Evolutionary conservation across 805 yeast species (phyloP), one percentile per base, ranked within the genome.

Genomic region (Schwanniomyces pseudopolymorphus): DNA sequence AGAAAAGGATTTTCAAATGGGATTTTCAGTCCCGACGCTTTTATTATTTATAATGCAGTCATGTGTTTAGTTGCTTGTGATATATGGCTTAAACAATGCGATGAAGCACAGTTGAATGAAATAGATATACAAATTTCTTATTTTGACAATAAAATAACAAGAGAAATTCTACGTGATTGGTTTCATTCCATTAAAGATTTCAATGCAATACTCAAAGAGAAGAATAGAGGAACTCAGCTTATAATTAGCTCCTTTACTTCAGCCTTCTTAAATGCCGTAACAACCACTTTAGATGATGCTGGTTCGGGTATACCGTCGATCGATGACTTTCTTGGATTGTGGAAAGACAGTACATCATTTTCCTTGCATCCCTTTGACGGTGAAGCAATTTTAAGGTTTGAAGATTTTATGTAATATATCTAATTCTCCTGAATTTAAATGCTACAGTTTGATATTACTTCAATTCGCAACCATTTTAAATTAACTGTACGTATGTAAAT

Each of bases 1-100:
- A n/a, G 13, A 28, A 28, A n/a, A 14, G 33, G 33, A 3, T 28
- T 11, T 28, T n/a, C 16, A 13, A 28, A 28, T 28, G 33, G 33
- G 5, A 11, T 28, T 7, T 28, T 28, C 16, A 28, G 33, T 46
- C 11, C 39, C 26, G 46, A 43, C 20, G 5, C 43, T 11, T 43
- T 43, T 39, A 39, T 24, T 35, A 33, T 36, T 19, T 46, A 46
- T 27, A 33, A 46, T 37, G 49, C 47, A 5, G 37, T 40, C 13
- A 43, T 46, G 46, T 19, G 25, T 10, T 38, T 46, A 13, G 47
- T 46, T n/a, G 41, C 28, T 6, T 44, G 44, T 2, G 39, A 33
- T 33, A 9, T 33, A 33, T 33, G 33, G 33, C 33, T 28, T 28
- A 28, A 28, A 5, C 33, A 28, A 28, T 13, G 16, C 16, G 33